Percentiles rank a stretch among this genome's conserved stretches.
These are phyloP conservation scores for Tetratostichococcus sp. DNA, from an alignment of 139 green algal species.

Conservation along the genomic window DNA sequence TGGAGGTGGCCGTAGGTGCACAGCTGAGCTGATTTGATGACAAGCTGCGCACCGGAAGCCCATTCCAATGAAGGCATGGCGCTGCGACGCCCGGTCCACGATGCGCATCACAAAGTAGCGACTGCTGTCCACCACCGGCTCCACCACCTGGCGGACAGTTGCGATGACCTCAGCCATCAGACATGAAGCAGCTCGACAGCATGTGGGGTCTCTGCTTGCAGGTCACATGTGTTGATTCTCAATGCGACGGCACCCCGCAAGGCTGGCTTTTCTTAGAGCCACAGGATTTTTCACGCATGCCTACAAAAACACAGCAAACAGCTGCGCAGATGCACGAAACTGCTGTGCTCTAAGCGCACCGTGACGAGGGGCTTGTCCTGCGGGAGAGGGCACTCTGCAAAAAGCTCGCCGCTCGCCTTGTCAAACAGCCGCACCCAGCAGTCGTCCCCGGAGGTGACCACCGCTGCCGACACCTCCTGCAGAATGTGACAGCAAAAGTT, in stretches of 20 bases:
- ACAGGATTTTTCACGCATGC: too few species aligned
- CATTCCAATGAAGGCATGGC: constrained; percentile 72
- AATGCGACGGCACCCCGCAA: too few species aligned
- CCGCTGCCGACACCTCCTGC: constrained; percentile 22
- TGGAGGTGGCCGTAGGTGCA: too few species aligned
- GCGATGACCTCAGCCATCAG: too few species aligned
- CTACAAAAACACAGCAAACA: too few species aligned
- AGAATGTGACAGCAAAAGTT: background rate
- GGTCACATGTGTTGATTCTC: too few species aligned
- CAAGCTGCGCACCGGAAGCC: constrained; percentile 47
- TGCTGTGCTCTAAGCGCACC: constrained; percentile 4
- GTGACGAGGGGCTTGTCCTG: constrained; percentile 39
- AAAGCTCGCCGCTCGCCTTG: constrained; percentile 45
- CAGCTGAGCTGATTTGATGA: too few species aligned
- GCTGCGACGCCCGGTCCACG: constrained; percentile 40
- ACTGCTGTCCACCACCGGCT: constrained; percentile 68
- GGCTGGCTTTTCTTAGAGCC: too few species aligned
- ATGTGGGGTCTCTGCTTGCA: too few species aligned
- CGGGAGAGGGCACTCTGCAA: constrained; percentile 70
- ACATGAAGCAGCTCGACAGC: too few species aligned
- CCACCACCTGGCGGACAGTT: constrained; percentile 60
- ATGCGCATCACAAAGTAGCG: constrained; percentile 65
- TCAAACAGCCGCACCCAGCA: constrained; percentile 27
- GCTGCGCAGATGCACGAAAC: too few species aligned
- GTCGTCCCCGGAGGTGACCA: constrained; percentile 22